Conservation (phyloP, 192 early-diverging fungal genomes). For the Piromyces sp. region DNA sequence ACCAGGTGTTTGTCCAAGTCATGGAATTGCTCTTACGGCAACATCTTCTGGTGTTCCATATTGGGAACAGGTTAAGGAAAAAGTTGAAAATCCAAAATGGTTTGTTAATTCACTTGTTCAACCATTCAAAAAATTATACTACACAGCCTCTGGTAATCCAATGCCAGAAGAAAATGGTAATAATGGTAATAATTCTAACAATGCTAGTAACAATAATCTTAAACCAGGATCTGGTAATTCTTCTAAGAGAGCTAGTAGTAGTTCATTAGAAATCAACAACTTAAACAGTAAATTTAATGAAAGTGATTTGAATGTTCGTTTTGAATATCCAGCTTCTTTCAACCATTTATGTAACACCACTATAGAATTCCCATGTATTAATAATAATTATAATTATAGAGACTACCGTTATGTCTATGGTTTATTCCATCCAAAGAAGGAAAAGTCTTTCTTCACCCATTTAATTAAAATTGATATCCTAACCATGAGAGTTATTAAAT, state of each 20-base stretch:
- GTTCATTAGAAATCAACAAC: not conserved
- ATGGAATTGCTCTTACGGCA: not conserved
- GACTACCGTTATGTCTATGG: not conserved
- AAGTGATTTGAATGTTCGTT: not conserved
- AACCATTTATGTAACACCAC: not conserved
- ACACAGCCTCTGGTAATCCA: not conserved
- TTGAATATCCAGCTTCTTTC: not conserved
- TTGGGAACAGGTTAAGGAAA: not conserved
- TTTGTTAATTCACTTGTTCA: not conserved
- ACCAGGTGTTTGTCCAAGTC: not conserved
- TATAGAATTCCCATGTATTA: not conserved
- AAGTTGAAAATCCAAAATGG: not conserved
- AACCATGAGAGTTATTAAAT: not conserved
- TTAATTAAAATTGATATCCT: not conserved
- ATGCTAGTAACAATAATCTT: not conserved
- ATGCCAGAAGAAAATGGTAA: not conserved
- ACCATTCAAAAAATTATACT: not conserved
- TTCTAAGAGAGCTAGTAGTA: too few species aligned
- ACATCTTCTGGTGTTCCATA: not conserved
- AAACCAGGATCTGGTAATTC: not conserved
- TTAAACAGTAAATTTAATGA: not conserved
- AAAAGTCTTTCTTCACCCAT: not conserved
- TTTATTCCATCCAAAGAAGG: not conserved
- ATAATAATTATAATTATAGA: not conserved
- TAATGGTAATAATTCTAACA: not conserved